Base-by-base conservation (phyloP, 352 stramenopile genomes). In the Phytophthora vignae region DNA sequence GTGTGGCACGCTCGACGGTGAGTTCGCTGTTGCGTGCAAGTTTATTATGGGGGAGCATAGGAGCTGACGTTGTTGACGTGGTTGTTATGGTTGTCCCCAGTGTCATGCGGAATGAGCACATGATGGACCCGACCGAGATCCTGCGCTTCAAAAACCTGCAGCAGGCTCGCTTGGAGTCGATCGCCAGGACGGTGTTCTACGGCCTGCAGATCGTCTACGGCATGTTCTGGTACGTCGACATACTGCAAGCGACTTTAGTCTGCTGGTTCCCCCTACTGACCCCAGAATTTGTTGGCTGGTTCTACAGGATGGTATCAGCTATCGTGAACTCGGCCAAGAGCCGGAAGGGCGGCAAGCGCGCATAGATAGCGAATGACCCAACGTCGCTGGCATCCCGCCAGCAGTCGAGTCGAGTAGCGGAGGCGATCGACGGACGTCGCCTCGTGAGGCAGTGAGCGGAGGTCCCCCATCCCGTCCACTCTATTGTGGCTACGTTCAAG, bases 201-300 rank as follows among this genome's bases (percentile, higher is more conserved):
- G 89, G 89, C 12, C 77, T 96, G 42, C 89, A 94, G 73, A 96
- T 96, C 66, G 82, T 96, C 64, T 96, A 96, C 74, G 89, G 85
- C 83, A 96, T 96, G 89, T 96, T 92, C 72, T 96, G 89, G 88
- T 96, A 60, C 74, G 80, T 81, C 15, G 11, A 7, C 9, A 42
- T 22, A 15, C 22, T 61, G 21, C 8, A 14, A 27, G n/a, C 2
- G 9, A 9, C 17, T 19, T 2, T 6, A 5, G n/a, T 21, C 8
- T 29, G 8, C 22, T 54, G 25, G 22, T 25, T 8, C 10, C 12
- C 29, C 7, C 36, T 29, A 33, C 63, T 70, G 40, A 67, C 11
- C 3, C 52, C 22, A 25, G 22, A 25, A 29, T 53, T 48, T 3
- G 9, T 58, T 11, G n/a, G 50, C n/a, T 33, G 5, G 10, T 68